Evolutionary conservation across 192 early-diverging fungal species (phyloP), one percentile per base, ranked within the genome.

Genomic region (Linnemannia schmuckeri): DNA sequence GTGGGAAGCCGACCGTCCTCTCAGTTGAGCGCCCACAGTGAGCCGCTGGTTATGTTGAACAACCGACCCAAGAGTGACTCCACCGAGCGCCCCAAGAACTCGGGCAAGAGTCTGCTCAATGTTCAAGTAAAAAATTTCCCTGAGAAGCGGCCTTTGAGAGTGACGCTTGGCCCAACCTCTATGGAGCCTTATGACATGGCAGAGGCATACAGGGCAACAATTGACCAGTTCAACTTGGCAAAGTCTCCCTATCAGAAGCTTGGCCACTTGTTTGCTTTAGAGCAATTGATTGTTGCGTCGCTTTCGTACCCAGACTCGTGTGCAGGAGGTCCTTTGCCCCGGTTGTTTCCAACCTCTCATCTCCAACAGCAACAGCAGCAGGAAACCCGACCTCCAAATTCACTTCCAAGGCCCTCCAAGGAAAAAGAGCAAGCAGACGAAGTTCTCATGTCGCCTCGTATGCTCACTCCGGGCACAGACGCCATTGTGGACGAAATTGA

Each of bases 401-500:
- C 79, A 80, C 35, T 13, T 49, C 30, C 52, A 47, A 78, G 13
- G 47, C 24, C 72, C n/a, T 66, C 72, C 47, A 27, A 55, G n/a
- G 30, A 54, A 35, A 76, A 49, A 4, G 38, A 37, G 37, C 18
- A 38, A 12, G 20, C 24, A 10, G 38, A 41, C 20, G 38, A 72
- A 35, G 27, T 73, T 30, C 46, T 41, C 3, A 35, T 73, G 9
- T 80, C 83, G 15, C 81, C 88, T 18, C 70, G 79, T 30, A 68
- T 81, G 18, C 75, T 83, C 15, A 89, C 84, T 17, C 88, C 88
- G 2, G 88, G 88, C 7, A 89, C 88, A 6, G 88, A 89, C 72
- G 80, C 85, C 27, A 89, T 89, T 47, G 85, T 89, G 15, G 76
- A 83, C 41, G 88, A 89, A 75, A 85, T 89, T 47, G 88, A 89